Evolutionary conservation across 129 eudicot species (phyloP), one percentile per base, ranked within the genome.

Genomic region (Mikania micrantha): DNA sequence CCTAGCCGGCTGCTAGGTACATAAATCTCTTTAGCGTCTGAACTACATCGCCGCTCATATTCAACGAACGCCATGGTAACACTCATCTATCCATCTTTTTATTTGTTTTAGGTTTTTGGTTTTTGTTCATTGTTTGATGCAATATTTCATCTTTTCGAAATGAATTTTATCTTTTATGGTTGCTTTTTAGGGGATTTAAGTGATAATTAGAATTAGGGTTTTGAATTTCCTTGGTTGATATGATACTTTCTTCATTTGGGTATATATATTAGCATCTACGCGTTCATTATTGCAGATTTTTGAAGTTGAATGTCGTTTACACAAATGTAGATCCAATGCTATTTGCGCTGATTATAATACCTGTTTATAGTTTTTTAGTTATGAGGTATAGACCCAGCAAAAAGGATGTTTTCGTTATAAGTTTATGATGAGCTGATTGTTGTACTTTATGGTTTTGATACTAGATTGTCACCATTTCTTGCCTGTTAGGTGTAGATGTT

Each of bases 51-150:
- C 74, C 29, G 61, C 48, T 31, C 62, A 49, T 35, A 32, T 32
- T 21, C 24, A 22, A 67, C 64, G 39, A 53, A 53, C 75, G 32
- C 58, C 58, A 70, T 70, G 75, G 67, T 70, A 28, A 57, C 47
- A 4, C 41, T 67, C 20, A 21, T 49, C 19, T 17, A 34, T 60
- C 36, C 47, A 35, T 60, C 1, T 20, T 4, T 11, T 5, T n/a
- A n/a, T n/a, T n/a, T n/a, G n/a, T n/a, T n/a, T n/a, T n/a, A n/a
- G n/a, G n/a, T n/a, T n/a, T n/a, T n/a, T n/a, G n/a, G n/a, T 22
- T 4, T 9, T 1, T 34, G 9, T 39, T 12, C 47, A 20, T 47
- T 50, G 38, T 15, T 47, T 72, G 39, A 60, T 21, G 11, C 27
- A 10, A 8, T 35, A n/a, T n/a, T n/a, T n/a, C n/a, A n/a, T n/a